Percentiles rank a stretch among this genome's conserved stretches.
These are phyloP conservation scores for Ottelia alismoides DNA, from an alignment of 106 monocot species.

Conservation along the genomic window DNA sequence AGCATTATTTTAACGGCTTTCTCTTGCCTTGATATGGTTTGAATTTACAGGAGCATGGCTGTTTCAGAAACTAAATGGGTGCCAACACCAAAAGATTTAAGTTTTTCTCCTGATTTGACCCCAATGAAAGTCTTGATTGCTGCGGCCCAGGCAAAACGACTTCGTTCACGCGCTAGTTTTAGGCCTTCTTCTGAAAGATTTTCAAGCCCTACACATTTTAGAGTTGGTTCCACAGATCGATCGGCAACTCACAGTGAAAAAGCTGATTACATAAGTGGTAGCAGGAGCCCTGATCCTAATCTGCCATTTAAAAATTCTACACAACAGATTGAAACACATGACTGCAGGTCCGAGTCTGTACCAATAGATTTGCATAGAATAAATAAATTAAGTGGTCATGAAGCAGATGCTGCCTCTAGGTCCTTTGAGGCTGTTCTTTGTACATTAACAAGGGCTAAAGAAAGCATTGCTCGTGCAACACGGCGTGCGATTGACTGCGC, in stretches of 20 bases:
- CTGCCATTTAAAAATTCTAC: conserved; percentile 4
- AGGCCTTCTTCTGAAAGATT: conserved; percentile 25
- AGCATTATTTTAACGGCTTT: too few species aligned
- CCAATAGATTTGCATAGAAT: conserved; percentile 10
- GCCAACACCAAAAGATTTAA: conserved; percentile 19
- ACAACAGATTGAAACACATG: background rate
- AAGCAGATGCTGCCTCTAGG: conserved; percentile 54
- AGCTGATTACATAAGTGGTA: conserved; percentile 18
- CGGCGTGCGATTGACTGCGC: conserved; percentile 82
- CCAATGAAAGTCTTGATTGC: conserved; percentile 71
- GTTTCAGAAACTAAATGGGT: conserved; percentile 16
- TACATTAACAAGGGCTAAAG: conserved; percentile 85
- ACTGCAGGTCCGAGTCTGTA: background rate
- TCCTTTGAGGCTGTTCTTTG: conserved; percentile 61
- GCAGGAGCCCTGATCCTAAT: conserved; percentile 22
- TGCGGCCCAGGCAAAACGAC: conserved; percentile 60
- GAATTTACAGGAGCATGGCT: too few species aligned
- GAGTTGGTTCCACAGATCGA: conserved; percentile 27
- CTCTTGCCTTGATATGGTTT: too few species aligned
- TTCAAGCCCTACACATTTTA: conserved; percentile 15
- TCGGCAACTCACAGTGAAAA: conserved; percentile 48
- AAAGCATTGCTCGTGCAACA: conserved; percentile 90
- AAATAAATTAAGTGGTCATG: conserved; percentile 20
- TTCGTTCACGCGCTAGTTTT: conserved; percentile 32
- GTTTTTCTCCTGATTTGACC: conserved; percentile 35